phyloP scores from a whole-genome alignment of 1,284 basidiomycete genomes.

The Leccinum huronense region DNA sequence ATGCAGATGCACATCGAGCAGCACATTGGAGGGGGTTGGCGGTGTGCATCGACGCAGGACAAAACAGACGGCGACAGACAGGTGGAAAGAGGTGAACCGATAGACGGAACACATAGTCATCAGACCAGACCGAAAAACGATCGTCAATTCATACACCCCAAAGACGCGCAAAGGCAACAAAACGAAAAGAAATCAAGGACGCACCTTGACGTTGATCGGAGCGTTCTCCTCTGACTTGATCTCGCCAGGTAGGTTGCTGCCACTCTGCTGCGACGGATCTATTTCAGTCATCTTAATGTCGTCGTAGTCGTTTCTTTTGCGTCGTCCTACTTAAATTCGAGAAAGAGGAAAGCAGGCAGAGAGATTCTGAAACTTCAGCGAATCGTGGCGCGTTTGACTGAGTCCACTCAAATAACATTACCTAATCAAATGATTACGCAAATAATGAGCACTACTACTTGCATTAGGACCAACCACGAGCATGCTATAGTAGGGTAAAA shows the following conservation, averaged over 20 bases:
- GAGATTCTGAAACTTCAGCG: neutral
- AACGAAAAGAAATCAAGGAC: neutral
- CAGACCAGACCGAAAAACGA: neutral
- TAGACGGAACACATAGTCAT: neutral
- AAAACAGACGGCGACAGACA: neutral
- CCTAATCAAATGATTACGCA: neutral
- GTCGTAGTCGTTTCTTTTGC: neutral
- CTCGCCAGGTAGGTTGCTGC: conserved; percentile 36
- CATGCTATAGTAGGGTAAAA: neutral
- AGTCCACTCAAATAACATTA: neutral
- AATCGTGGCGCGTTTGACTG: neutral
- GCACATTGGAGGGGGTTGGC: neutral
- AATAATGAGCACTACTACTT: neutral
- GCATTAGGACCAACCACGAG: neutral
- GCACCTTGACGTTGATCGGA: conserved; percentile 83
- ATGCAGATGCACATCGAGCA: neutral
- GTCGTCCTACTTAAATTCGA: neutral
- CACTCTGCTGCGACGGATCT: conserved; percentile 30
- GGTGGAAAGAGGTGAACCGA: neutral
- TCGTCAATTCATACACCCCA: neutral
- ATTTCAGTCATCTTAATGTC: conserved; percentile 17
- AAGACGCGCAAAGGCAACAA: neutral
- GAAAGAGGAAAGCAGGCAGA: neutral
- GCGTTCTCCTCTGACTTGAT: conserved; percentile 67
- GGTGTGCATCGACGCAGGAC: neutral